Conservation (phyloP, 1,284 basidiomycete genomes). For the Takashimella koratensis region DNA sequence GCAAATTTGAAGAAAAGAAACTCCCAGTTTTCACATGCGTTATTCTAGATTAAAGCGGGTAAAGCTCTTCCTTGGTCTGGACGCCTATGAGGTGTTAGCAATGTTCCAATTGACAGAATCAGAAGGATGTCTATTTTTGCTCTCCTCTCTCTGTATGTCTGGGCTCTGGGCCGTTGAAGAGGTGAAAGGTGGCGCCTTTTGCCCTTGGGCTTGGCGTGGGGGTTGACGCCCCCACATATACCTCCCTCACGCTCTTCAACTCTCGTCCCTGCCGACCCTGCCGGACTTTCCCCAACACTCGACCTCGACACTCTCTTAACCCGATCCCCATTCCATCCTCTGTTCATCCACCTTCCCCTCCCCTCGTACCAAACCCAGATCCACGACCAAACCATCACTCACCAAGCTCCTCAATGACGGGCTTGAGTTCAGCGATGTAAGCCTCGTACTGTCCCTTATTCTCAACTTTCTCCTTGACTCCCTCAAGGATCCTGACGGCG, state of each 20-base stretch:
- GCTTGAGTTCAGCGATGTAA: slow-evolving; percentile 82
- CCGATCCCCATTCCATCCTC: background rate
- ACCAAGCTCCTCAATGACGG: slow-evolving; percentile 85
- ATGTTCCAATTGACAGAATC: no score
- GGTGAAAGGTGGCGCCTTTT: no score
- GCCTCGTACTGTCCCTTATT: slow-evolving; percentile 88
- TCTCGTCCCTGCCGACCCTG: no score
- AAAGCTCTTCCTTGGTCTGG: slow-evolving; percentile 49
- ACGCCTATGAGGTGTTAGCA: slow-evolving; percentile 31
- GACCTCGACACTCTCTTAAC: no score
- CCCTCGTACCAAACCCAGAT: background rate
- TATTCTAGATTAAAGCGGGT: slow-evolving; percentile 31
- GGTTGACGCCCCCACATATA: background rate
- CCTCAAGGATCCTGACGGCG: slow-evolving; percentile 92
- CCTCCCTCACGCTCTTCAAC: no score
- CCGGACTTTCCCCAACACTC: no score
- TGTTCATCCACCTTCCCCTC: background rate
- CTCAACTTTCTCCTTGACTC: slow-evolving; percentile 89
- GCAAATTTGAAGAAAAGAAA: no score
- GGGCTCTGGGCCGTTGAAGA: no score
- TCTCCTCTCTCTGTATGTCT: no score
- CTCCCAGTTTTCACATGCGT: slow-evolving; percentile 1
- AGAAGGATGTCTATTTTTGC: no score
- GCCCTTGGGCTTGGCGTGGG: background rate
- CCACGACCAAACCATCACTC: slow-evolving; percentile 44